phyloP scores from a whole-genome alignment of 345 rosid genomes.

The Populus nigra region DNA sequence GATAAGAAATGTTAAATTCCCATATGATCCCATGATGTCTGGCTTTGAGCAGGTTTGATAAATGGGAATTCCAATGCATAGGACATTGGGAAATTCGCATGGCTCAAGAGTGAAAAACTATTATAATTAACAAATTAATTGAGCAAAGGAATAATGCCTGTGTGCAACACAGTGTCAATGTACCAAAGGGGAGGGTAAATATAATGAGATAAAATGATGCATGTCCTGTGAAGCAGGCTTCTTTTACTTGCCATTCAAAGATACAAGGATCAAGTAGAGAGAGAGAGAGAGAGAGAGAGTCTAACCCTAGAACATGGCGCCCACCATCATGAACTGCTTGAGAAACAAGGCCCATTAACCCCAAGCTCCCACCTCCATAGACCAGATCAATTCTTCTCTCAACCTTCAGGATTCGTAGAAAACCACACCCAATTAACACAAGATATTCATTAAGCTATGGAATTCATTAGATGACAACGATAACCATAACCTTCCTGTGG shows the following conservation, averaged over 20 bases:
- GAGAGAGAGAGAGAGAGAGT: slow-evolving; percentile 14
- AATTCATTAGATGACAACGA: background rate
- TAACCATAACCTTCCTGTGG: slow-evolving; percentile 13
- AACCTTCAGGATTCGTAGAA: slow-evolving; percentile 55
- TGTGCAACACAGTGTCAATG: background rate
- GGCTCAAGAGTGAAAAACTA: slow-evolving; percentile 12
- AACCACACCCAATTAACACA: slow-evolving; percentile 35
- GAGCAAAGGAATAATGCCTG: background rate
- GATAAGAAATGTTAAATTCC: background rate
- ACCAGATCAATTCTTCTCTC: slow-evolving; percentile 92
- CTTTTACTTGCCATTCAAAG: slow-evolving; percentile 3
- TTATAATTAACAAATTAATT: background rate
- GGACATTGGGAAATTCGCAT: slow-evolving; percentile 25
- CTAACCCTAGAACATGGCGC: slow-evolving; percentile 98
- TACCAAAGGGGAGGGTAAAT: background rate
- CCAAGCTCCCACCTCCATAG: slow-evolving; percentile 97
- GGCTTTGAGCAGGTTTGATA: slow-evolving; percentile 21
- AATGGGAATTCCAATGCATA: slow-evolving; percentile 17
- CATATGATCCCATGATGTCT: slow-evolving; percentile 48
- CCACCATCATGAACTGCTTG: slow-evolving; percentile 99
- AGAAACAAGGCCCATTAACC: slow-evolving; percentile 97
- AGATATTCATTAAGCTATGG: background rate
- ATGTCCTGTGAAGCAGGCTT: slow-evolving; percentile 26
- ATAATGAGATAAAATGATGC: slow-evolving; percentile 23
- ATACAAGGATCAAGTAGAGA: background rate